Evolutionary conservation across 1,139 yeast species (phyloP).

Genomic region (Insectozyma bohioensis): DNA sequence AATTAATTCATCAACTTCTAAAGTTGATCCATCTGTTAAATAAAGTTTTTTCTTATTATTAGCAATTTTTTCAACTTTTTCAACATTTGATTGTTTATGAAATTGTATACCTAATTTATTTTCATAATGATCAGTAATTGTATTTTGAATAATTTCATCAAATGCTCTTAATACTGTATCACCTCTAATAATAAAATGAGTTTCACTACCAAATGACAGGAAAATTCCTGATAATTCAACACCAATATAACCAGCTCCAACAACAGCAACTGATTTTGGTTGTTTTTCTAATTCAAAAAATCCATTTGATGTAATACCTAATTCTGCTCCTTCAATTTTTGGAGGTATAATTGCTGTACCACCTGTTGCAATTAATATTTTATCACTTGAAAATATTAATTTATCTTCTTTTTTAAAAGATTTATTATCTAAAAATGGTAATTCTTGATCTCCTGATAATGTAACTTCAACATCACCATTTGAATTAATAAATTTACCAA

Average conservation of each 20-base stretch:
- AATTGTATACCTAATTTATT: conserved; percentile 75
- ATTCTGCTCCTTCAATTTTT: conserved; percentile 73
- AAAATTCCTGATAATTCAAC: conserved; percentile 94
- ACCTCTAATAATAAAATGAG: conserved; percentile 86
- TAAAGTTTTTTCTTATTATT: conserved; percentile 64
- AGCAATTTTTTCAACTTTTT: conserved; percentile 56
- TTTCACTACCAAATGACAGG: conserved; percentile 82
- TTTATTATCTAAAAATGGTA: conserved; percentile 33
- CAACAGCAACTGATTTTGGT: conserved; percentile 90
- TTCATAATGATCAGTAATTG: conserved; percentile 76
- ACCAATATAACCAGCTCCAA: conserved; percentile 98
- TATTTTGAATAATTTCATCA: conserved; percentile 76
- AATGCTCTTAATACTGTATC: conserved; percentile 85
- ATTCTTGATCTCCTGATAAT: conserved; percentile 42
- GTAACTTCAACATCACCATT: conserved; percentile 79
- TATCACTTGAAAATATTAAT: conserved; percentile 72
- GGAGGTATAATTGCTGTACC: conserved; percentile 79
- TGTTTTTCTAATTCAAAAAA: conserved; percentile 78
- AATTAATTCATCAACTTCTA: conserved; percentile 77
- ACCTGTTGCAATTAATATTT: conserved; percentile 88
- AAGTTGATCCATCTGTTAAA: conserved; percentile 50
- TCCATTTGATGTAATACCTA: conserved; percentile 88
- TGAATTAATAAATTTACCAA: conserved; percentile 66
- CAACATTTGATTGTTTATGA: conserved; percentile 64
- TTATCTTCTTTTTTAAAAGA: conserved; percentile 46